Conservation (phyloP, 73 alveolate species). For the Paraurostyla sp. region DNA sequence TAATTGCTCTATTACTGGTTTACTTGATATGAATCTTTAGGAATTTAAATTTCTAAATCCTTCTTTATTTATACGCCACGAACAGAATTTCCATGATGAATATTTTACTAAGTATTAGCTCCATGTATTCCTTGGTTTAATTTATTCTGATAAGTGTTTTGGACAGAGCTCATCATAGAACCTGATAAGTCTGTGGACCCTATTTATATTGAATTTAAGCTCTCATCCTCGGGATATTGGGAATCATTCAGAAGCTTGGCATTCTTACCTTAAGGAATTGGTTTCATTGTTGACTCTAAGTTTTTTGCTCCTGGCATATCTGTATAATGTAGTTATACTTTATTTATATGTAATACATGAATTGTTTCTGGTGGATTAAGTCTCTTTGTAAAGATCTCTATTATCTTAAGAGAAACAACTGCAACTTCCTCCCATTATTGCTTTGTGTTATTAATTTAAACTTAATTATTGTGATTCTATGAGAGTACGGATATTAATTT, state of each 20-base stretch:
- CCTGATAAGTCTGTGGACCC: background rate
- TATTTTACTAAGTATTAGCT: background rate
- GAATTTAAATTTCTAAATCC: conserved; percentile 13
- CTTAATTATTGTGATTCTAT: background rate
- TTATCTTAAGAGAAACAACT: conserved; percentile 36
- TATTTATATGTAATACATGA: background rate
- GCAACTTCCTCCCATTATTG: conserved; percentile 45
- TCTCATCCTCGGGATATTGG: background rate
- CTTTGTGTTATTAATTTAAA: no score
- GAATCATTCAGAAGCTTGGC: background rate
- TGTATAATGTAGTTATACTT: background rate
- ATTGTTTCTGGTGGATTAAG: background rate
- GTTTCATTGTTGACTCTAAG: background rate
- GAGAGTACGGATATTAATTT: background rate
- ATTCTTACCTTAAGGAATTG: background rate
- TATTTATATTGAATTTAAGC: background rate
- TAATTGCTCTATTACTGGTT: no score
- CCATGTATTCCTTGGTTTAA: background rate
- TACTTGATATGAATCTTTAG: conserved; percentile 7
- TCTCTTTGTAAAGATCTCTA: conserved; percentile 7
- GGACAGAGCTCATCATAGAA: background rate
- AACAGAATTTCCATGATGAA: background rate
- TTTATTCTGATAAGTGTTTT: background rate
- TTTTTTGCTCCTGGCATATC: background rate
- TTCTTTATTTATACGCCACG: background rate